Base-by-base conservation (phyloP, 129 eudicot genomes). In the Flaveria trinervia region DNA sequence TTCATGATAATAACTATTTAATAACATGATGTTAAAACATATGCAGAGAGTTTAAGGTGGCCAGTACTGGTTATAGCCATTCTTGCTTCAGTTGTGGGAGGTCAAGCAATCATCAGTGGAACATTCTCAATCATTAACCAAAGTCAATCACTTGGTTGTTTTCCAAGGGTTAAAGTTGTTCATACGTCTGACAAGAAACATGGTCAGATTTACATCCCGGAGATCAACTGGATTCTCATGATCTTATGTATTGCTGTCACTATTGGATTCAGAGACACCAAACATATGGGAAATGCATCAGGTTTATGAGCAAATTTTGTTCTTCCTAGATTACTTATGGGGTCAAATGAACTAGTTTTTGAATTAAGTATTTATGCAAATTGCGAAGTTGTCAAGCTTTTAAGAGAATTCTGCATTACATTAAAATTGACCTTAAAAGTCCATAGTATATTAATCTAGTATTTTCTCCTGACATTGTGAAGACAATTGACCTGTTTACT, bases 81-180 rank as follows among this genome's bases (percentile, higher is more conserved):
- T 44, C 88, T 89, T 83, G 96, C 98, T 73, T 85, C 96, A 1
- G 90, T 88, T 18, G 93, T 92, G 7, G 98, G 98, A 67, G 88
- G 98, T 79, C 98, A 92, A 83, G 96, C 96, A 28, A 89, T 91
- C 56, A 89, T 92, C 36, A 92, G 96, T 17, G 97, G 89, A 16
- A 91, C 88, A n/a, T 92, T 92, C 70, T 89, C 98, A n/a, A 90
- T 92, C 82, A 92, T 92, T 77, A 89, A 92, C 77, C 98, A 92
- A 80, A 89, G 96, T 71, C 91, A 81, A 10, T 88, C 98, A 71
- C 87, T 89, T 5, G 83, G 87, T 77, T 92, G 98, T 57, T 92
- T 92, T 79, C 98, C 96, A 16, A 83, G 96, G 68, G 98, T 92
- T 50, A 89, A 92, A 82, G 88, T 92, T 65, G 79, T 88, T 50